Evolutionary conservation across 2,329 filamentous ascomycete genomes (phyloP), one percentile per base, ranked within the genome.

Genomic region (Talaromyces sp.): DNA sequence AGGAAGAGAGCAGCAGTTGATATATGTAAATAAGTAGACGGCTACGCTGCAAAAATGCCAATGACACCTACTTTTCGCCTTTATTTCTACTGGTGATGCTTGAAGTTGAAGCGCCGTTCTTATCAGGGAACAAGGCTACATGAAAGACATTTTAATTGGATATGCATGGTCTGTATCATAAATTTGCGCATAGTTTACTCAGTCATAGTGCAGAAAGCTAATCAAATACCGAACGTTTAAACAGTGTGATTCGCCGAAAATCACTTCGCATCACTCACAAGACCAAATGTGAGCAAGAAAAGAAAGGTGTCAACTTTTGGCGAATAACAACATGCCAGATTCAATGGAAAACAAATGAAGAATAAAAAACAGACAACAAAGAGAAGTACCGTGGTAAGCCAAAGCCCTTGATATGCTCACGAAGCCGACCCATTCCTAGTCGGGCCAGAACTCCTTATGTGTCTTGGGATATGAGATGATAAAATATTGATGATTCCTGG

Each of bases 381-480:
- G 60, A 63, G 63, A 57, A 51, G 47, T 57, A 36, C 63, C 61
- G 47, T 51, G 61, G 63, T 70, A 69, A 69, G 69, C 68, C 68
- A 70, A 70, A 68, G 68, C 63, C 65, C 64, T 63, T 61, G 67
- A 67, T 58, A 67, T 63, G 58, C 62, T 62, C 55, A 55, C 65
- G 62, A 65, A 68, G 63, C 66, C 52, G 54, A 44, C 53, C 51
- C 17, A 56, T 39, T 62, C 55, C 60, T 62, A 52, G 33, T 19
- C 55, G 51, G 60, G 58, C 57, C 19, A 55, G 60, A 58, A 62
- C 57, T 53, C 27, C 28, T 64, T 63, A 65, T 66, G 61, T 68
- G 65, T 64, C 64, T 67, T 65, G 65, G 65, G 64, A 70, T 62
- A 70, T 70, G 67, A 68, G 66, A 64, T 63, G 67, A 69, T 67